These are phyloP conservation scores for Aethionema arabicum DNA, from an alignment of 345 rosid genomes.

Conservation along the genomic window DNA sequence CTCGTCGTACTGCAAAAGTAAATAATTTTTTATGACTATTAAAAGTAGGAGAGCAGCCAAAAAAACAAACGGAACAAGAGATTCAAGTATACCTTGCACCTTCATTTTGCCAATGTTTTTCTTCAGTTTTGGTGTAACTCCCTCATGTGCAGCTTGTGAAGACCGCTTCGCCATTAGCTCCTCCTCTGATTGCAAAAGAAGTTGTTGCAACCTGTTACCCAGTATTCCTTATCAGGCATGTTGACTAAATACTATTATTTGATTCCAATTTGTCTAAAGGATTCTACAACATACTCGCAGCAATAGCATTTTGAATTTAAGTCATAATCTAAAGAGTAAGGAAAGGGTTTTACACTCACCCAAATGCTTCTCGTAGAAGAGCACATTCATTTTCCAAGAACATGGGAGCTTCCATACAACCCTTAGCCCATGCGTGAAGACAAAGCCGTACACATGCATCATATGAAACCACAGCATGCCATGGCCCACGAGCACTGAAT, in stretches of 20 bases:
- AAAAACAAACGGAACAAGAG: slow-evolving; percentile 14
- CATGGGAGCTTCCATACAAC: slow-evolving; percentile 97
- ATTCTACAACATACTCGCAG: not conserved
- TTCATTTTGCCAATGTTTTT: slow-evolving; percentile 86
- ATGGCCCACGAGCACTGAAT: slow-evolving; percentile 85
- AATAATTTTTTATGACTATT: slow-evolving; percentile 8
- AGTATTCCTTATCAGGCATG: slow-evolving; percentile 15
- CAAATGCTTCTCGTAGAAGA: slow-evolving; percentile 76
- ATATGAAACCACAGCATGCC: slow-evolving; percentile 96
- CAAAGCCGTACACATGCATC: slow-evolving; percentile 97
- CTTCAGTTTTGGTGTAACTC: slow-evolving; percentile 71
- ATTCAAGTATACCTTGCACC: slow-evolving; percentile 72
- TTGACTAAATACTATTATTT: slow-evolving; percentile 9
- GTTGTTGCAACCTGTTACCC: slow-evolving; percentile 54
- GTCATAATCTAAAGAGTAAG: slow-evolving; percentile 5
- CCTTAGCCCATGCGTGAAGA: slow-evolving; percentile 98
- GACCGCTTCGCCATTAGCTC: slow-evolving; percentile 69
- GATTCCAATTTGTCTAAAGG: not conserved
- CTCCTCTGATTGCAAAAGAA: slow-evolving; percentile 93
- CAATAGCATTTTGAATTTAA: not conserved
- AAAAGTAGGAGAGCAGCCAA: slow-evolving; percentile 15
- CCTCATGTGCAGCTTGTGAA: slow-evolving; percentile 59
- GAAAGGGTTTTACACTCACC: slow-evolving; percentile 47
- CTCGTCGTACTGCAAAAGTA: slow-evolving; percentile 72
- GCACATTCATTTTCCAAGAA: slow-evolving; percentile 93